Evolutionary conservation across 768 basidiomycete genomes (phyloP).

Genomic region (Amanita jacksonii): DNA sequence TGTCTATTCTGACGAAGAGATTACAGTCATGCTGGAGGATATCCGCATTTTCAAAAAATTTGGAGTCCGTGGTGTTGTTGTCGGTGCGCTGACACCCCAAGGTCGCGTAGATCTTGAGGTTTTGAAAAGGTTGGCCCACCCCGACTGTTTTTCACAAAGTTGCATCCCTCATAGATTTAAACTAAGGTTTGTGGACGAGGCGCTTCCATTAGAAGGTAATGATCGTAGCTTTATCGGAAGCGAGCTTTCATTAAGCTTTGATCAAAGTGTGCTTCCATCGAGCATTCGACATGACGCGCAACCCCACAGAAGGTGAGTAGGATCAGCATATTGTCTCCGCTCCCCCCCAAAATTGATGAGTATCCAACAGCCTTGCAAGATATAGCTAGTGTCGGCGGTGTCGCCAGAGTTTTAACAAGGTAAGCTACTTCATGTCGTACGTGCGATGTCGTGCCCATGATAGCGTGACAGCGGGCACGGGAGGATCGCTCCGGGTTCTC

Average conservation of each 20-base stretch:
- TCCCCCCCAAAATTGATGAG: background rate
- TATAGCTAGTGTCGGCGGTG: conserved; percentile 46
- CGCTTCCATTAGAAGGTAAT: conserved; percentile 54
- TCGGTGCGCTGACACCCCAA: conserved; percentile 49
- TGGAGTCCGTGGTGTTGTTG: conserved; percentile 55
- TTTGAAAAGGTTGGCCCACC: conserved; percentile 46
- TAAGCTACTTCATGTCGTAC: conserved; percentile 16
- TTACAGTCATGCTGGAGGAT: conserved; percentile 70
- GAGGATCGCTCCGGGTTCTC: conserved; percentile 29
- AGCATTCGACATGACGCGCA: conserved; percentile 65
- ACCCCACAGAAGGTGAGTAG: conserved; percentile 40
- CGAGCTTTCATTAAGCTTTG: background rate
- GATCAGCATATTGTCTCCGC: background rate
- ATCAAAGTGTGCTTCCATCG: conserved; percentile 65
- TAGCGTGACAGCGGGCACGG: conserved; percentile 41
- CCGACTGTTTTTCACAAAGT: background rate
- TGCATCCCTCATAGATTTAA: background rate
- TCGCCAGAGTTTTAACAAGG: conserved; percentile 79
- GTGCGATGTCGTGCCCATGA: background rate
- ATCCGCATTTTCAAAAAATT: conserved; percentile 48
- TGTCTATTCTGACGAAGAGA: conserved; percentile 54
- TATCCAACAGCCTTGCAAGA: conserved; percentile 32
- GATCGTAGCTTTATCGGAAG: background rate
- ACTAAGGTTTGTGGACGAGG: conserved; percentile 46
- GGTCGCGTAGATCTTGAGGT: conserved; percentile 50